A percentile compares a stretch with the other conserved stretches of the same genome.
Conservation (phyloP, 768 basidiomycete species). For the Phlegmacium glaucopus region DNA sequence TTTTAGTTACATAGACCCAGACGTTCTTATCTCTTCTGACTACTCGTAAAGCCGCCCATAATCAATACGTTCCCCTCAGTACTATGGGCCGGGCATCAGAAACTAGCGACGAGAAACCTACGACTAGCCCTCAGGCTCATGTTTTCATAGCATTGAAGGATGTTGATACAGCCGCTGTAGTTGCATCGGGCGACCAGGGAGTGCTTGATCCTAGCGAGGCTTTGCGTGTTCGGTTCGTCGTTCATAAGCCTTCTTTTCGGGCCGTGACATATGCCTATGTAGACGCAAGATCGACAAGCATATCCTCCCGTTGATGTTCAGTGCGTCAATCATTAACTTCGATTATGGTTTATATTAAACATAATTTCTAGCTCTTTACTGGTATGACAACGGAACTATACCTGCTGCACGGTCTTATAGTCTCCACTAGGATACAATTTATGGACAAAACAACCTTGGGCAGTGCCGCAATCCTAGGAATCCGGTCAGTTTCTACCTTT, state of each 20-base stretch:
- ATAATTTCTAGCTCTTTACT: conserved; percentile 46
- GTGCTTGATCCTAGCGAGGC: conserved; percentile 53
- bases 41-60: conserved; percentile 20
- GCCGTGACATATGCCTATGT: not conserved
- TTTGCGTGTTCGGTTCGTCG: conserved; percentile 43
- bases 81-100: conserved; percentile 40
- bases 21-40: conserved; percentile 6
- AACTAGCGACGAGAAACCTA: conserved; percentile 38
- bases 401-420: not conserved
- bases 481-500: conserved; percentile 40
- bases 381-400: conserved; percentile 29
- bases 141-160: conserved; percentile 38
- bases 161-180: conserved; percentile 60
- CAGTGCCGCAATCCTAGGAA: conserved; percentile 65
- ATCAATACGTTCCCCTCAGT: conserved; percentile 37
- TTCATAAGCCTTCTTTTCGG: not conserved
- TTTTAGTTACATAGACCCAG: too few species aligned
- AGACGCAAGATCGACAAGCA: conserved; percentile 65
- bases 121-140: conserved; percentile 7
- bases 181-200: conserved; percentile 42
- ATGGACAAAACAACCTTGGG: conserved; percentile 78
- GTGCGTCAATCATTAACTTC: conserved; percentile 35
- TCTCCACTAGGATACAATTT: conserved; percentile 58
- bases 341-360: not conserved
- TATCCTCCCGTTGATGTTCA: conserved; percentile 69